These are phyloP conservation scores for Debaryomyces tyrocola DNA, from an alignment of 805 yeast genomes.

Conservation along the genomic window DNA sequence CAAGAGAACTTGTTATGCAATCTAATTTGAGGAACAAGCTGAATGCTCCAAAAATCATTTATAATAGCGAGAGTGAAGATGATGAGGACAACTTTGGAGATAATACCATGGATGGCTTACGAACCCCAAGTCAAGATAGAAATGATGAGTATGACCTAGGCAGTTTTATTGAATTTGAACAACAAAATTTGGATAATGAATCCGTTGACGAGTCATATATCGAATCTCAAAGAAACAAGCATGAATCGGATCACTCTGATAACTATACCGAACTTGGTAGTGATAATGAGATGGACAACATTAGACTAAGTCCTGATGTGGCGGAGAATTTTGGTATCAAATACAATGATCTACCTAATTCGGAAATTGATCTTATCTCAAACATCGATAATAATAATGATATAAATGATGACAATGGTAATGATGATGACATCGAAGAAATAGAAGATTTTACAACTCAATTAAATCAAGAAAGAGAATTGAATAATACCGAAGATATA, in stretches of 20 bases:
- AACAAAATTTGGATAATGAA: conserved; percentile 7
- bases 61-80: background rate
- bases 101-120: conserved; percentile 31
- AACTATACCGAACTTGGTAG: conserved; percentile 7
- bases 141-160: conserved; percentile 29
- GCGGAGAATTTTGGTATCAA: conserved; percentile 29
- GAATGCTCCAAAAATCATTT: background rate
- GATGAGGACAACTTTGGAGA: conserved; percentile 37
- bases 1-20: conserved; percentile 15
- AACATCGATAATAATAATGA: background rate
- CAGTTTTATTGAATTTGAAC: conserved; percentile 20
- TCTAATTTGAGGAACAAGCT: conserved; percentile 1
- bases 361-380: conserved; percentile 7
- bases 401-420: conserved; percentile 5
- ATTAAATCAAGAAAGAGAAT: conserved; percentile 40
- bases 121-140: conserved; percentile 33
- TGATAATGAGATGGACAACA: conserved; percentile 22
- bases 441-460: conserved; percentile 34
- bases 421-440: conserved; percentile 16
- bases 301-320: conserved; percentile 33
- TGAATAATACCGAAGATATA: conserved; percentile 22
- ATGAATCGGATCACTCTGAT: conserved; percentile 7
- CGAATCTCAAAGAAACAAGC: background rate
- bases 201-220: conserved; percentile 13
- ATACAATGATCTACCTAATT: conserved; percentile 13